These are phyloP conservation scores for Suhomyces sp. DNA, from an alignment of 805 yeast species.

Conservation along the genomic window DNA sequence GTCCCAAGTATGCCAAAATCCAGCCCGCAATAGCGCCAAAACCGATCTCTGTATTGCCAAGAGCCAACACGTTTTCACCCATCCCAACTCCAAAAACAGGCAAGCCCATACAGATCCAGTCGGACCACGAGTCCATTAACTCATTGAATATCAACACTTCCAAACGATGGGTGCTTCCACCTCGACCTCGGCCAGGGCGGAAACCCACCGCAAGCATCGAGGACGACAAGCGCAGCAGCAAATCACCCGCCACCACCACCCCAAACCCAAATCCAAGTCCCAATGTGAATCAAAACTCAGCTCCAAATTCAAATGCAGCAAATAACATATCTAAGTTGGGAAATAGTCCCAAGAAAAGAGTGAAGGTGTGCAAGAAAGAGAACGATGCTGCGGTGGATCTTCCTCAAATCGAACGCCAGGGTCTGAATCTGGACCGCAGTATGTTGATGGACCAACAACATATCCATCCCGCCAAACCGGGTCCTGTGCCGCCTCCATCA, in stretches of 20 bases:
- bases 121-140: slow-evolving; percentile 10
- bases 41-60: slow-evolving; percentile 30
- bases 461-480: neutral
- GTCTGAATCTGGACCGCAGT: neutral
- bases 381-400: neutral
- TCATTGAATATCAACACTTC: slow-evolving; percentile 35
- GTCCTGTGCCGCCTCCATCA: neutral
- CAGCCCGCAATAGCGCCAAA: slow-evolving; percentile 42
- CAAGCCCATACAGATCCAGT: slow-evolving; percentile 14
- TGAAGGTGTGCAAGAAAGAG: slow-evolving; percentile 8
- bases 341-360: slow-evolving; percentile 11
- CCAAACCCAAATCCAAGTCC: neutral
- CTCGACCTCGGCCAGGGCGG: slow-evolving; percentile 42
- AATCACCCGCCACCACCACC: neutral
- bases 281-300: neutral
- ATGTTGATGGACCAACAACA: neutral
- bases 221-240: neutral
- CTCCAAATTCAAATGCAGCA: neutral
- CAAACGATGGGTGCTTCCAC: slow-evolving; percentile 41
- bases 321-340: neutral
- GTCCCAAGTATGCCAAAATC: slow-evolving; percentile 30
- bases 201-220: slow-evolving; percentile 24
- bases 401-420: neutral
- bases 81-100: slow-evolving; percentile 14
- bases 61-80: slow-evolving; percentile 19